Evolutionary conservation across 768 basidiomycete genomes (phyloP).

Genomic region (Tubosaeta sp.): DNA sequence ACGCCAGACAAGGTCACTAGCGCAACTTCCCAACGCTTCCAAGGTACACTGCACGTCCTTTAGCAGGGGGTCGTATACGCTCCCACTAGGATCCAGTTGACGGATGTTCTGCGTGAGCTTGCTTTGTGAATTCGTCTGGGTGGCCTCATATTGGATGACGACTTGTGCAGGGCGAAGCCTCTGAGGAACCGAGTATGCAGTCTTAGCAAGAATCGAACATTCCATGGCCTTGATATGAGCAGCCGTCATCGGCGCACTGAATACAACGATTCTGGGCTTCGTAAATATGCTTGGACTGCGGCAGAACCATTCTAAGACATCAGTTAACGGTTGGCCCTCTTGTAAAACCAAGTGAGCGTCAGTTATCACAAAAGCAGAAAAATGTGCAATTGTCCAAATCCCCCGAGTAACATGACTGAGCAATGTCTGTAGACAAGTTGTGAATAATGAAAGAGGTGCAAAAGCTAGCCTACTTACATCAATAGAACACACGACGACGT

Average conservation of each 20-base stretch:
- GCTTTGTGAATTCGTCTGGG: constrained; percentile 33
- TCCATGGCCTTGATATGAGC: constrained; percentile 38
- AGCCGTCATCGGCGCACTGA: constrained; percentile 27
- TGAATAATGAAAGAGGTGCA: constrained; percentile 2
- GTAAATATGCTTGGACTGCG: constrained; percentile 30
- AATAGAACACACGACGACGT: constrained; percentile 39
- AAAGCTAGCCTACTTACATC: constrained; percentile 31
- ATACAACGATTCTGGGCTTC: constrained; percentile 43
- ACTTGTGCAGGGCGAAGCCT: constrained; percentile 44
- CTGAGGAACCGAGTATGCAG: constrained; percentile 35
- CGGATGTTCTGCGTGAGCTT: constrained; percentile 46
- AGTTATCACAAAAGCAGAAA: constrained; percentile 42
- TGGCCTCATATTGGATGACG: constrained; percentile 50
- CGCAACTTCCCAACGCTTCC: constrained; percentile 61
- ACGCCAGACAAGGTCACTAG: constrained; percentile 68
- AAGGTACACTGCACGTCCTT: constrained; percentile 43
- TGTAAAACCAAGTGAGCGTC: constrained; percentile 38
- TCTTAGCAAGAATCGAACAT: constrained; percentile 35
- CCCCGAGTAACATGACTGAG: constrained; percentile 37
- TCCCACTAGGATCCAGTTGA: constrained; percentile 38
- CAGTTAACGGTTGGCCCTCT: constrained; percentile 37
- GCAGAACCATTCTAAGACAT: constrained; percentile 46
- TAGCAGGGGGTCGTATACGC: constrained; percentile 40
- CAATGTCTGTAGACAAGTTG: constrained; percentile 32
- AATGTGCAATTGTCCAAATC: constrained; percentile 39